These are phyloP conservation scores for Phytophthora nicotianae DNA, from an alignment of 352 stramenopile genomes.

Conservation along the genomic window DNA sequence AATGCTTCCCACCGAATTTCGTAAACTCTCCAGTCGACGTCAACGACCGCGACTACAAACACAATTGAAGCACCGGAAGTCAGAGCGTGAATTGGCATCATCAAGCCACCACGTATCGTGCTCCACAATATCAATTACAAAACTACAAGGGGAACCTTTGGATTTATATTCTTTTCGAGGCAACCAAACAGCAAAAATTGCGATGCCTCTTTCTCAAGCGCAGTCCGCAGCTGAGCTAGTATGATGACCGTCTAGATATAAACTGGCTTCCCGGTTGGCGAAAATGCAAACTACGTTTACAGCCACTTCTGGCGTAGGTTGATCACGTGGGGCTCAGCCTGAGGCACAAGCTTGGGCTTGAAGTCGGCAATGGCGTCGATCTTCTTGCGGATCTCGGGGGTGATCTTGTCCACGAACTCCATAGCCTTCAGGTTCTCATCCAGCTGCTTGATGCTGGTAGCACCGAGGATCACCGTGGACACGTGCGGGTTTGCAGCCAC, in stretches of 20 bases:
- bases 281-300: constrained; percentile 20
- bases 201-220: background rate
- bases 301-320: constrained; percentile 43
- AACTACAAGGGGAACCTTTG: background rate
- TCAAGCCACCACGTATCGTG: no score
- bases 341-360: constrained; percentile 34
- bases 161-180: constrained; percentile 5
- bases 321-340: constrained; percentile 39
- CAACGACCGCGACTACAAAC: constrained; percentile 6
- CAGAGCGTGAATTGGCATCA: no score
- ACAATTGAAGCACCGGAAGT: no score
- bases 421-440: constrained; percentile 81
- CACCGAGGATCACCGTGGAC: constrained; percentile 64
- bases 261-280: background rate
- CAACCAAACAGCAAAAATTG: constrained; percentile 4
- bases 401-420: constrained; percentile 72
- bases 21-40: constrained; percentile 8
- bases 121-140: no score
- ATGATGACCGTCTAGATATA: background rate
- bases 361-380: constrained; percentile 75
- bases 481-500: constrained; percentile 59
- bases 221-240: background rate
- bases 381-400: constrained; percentile 62
- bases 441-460: constrained; percentile 66
- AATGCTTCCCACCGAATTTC: constrained; percentile 10